Evolutionary conservation across 2,329 filamentous ascomycete genomes (phyloP).

Genomic region (Exophiala calicioides): DNA sequence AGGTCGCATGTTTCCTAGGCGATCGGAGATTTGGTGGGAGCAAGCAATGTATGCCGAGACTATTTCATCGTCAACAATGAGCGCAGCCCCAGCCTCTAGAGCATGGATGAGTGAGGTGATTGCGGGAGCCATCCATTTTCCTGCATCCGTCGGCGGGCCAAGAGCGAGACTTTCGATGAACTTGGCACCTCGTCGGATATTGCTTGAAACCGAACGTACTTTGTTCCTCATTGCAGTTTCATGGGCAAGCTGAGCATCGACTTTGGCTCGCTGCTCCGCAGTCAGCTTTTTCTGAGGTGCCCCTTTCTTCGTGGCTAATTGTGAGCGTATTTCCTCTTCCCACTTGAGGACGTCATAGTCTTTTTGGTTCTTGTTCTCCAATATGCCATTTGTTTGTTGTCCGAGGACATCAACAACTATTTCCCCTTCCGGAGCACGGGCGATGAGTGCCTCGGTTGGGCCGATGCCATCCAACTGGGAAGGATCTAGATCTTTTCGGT

Average conservation of each 20-base stretch:
- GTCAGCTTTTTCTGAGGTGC: slow-evolving; percentile 82
- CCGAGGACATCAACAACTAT: slow-evolving; percentile 88
- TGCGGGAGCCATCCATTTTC: slow-evolving; percentile 82
- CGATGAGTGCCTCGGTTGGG: slow-evolving; percentile 88
- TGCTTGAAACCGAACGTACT: slow-evolving; percentile 69
- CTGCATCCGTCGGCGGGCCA: slow-evolving; percentile 85
- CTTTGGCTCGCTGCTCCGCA: slow-evolving; percentile 82
- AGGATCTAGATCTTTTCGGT: slow-evolving; percentile 71
- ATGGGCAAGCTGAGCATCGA: slow-evolving; percentile 86
- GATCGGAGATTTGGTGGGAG: slow-evolving; percentile 69
- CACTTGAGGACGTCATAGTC: slow-evolving; percentile 96
- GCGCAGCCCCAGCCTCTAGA: slow-evolving; percentile 76
- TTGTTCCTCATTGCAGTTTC: slow-evolving; percentile 75
- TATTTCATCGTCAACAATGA: slow-evolving; percentile 78
- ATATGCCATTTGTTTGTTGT: slow-evolving; percentile 69
- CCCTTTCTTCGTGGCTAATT: slow-evolving; percentile 91
- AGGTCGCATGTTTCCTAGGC: slow-evolving; percentile 73
- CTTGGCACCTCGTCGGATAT: slow-evolving; percentile 77
- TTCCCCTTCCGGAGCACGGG: slow-evolving; percentile 83
- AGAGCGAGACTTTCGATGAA: slow-evolving; percentile 79
- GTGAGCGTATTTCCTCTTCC: slow-evolving; percentile 86
- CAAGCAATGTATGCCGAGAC: slow-evolving; percentile 78
- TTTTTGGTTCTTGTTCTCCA: slow-evolving; percentile 85
- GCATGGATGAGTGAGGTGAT: slow-evolving; percentile 71
- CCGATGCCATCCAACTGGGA: slow-evolving; percentile 71